Conservation (phyloP, 345 rosid genomes). For the Bruguiera parviflora region DNA sequence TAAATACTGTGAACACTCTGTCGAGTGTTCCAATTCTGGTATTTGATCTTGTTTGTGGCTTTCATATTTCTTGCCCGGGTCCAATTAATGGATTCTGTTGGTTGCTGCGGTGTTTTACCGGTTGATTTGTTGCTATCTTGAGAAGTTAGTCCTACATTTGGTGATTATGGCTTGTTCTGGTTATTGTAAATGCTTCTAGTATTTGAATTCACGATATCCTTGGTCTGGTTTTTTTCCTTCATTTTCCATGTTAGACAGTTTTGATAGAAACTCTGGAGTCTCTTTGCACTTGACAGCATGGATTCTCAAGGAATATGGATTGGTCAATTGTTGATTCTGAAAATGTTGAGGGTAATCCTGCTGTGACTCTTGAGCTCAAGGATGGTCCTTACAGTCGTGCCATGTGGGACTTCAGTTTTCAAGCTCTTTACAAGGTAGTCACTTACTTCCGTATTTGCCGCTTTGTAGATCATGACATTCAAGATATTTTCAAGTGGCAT, state of each 20-base stretch:
- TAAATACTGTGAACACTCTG: constrained; percentile 12
- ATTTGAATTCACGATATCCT: neutral
- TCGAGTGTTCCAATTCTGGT: neutral
- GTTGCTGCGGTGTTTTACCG: neutral
- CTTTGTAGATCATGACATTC: neutral
- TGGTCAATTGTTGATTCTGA: constrained; percentile 74
- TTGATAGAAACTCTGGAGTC: constrained; percentile 16
- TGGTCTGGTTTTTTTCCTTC: neutral
- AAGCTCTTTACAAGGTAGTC: constrained; percentile 65
- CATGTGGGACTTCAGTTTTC: constrained; percentile 95
- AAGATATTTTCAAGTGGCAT: neutral
- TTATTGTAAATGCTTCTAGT: neutral
- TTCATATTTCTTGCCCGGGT: neutral
- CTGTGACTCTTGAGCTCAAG: constrained; percentile 71
- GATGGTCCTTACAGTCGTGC: constrained; percentile 81
- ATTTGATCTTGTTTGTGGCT: neutral
- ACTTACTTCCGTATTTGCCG: constrained; percentile 1
- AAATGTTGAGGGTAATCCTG: constrained; percentile 54
- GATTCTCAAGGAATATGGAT: constrained; percentile 93
- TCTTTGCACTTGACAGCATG: constrained; percentile 53
- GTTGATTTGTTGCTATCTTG: neutral
- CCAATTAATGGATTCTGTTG: neutral
- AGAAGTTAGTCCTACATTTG: neutral
- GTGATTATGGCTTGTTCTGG: neutral
- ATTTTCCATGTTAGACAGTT: neutral